These are phyloP conservation scores for Pythium rhizo-oryzae DNA, from an alignment of 352 stramenopile species.

Conservation along the genomic window DNA sequence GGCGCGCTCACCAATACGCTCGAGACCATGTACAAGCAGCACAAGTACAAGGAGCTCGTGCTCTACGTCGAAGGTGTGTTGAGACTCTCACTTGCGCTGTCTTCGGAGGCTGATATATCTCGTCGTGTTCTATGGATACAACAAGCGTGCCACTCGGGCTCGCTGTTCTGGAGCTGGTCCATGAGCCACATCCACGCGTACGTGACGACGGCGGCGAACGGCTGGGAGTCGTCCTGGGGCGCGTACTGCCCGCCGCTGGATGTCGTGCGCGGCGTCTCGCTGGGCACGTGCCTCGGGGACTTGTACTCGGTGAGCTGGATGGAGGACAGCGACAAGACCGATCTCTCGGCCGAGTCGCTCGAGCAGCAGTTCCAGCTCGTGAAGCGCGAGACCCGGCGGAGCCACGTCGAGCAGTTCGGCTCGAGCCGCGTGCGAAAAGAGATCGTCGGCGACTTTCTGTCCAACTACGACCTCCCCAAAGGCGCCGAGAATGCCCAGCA, in stretches of 20 bases:
- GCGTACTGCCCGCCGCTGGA: conserved; percentile 89
- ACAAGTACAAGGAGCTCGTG: conserved; percentile 91
- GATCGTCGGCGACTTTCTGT: conserved; percentile 88
- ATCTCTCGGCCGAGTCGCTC: conserved; percentile 79
- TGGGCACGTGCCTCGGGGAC: conserved; percentile 89
- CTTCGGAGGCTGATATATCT: too few relatives aligned
- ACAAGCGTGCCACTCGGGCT: conserved; percentile 87
- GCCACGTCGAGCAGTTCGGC: conserved; percentile 82
- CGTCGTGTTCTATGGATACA: too few relatives aligned
- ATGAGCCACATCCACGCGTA: conserved; percentile 84
- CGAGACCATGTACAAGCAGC: conserved; percentile 72
- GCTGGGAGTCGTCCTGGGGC: conserved; percentile 86
- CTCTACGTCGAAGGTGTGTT: conserved; percentile 81
- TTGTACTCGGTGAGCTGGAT: conserved; percentile 93
- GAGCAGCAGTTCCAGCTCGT: conserved; percentile 73
- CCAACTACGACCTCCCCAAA: conserved; percentile 59
- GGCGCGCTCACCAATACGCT: conserved; percentile 75
- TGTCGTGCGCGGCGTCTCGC: conserved; percentile 60
- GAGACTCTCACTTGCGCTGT: too few relatives aligned
- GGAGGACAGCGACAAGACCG: conserved; percentile 89
- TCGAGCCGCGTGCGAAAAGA: conserved; percentile 54
- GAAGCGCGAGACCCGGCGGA: conserved; percentile 76
- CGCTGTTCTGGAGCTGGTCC: conserved; percentile 86
- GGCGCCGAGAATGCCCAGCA: too few relatives aligned
- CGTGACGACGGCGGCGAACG: conserved; percentile 89